These are phyloP conservation scores for Hypoxylon trugodes DNA, from an alignment of 495 filamentous ascomycete species.

Conservation along the genomic window DNA sequence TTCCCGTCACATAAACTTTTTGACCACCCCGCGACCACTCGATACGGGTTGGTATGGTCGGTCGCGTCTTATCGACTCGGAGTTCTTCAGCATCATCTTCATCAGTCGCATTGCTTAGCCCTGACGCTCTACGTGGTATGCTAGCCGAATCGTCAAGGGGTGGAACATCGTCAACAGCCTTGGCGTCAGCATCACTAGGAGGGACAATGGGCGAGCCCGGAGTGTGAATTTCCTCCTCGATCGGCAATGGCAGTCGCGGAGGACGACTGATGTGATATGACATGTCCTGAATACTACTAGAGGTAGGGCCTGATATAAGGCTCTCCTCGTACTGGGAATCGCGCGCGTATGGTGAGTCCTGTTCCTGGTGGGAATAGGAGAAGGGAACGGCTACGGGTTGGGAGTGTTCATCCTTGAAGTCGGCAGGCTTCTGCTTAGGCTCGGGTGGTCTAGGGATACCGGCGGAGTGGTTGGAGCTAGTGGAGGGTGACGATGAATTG, in stretches of 20 bases:
- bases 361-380: slow-evolving; percentile 51
- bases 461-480: slow-evolving; percentile 39
- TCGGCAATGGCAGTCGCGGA: slow-evolving; percentile 87
- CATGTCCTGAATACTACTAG: slow-evolving; percentile 61
- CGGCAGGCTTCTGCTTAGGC: slow-evolving; percentile 48
- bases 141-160: slow-evolving; percentile 58
- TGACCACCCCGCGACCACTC: slow-evolving; percentile 83
- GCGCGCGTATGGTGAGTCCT: slow-evolving; percentile 46
- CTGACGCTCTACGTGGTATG: slow-evolving; percentile 61
- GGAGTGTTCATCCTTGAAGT: slow-evolving; percentile 50
- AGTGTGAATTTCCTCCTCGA: slow-evolving; percentile 85
- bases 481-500: slow-evolving; percentile 48
- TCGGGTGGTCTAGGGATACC: slow-evolving; percentile 29
- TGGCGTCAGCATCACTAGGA: slow-evolving; percentile 65
- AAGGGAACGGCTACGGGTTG: slow-evolving; percentile 64
- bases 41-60: slow-evolving; percentile 79
- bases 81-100: slow-evolving; percentile 82
- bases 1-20: slow-evolving; percentile 95
- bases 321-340: slow-evolving; percentile 49
- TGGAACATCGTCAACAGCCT: slow-evolving; percentile 58
- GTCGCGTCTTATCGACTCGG: slow-evolving; percentile 67
- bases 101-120: slow-evolving; percentile 76
- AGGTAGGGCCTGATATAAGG: slow-evolving; percentile 45
- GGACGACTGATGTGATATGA: slow-evolving; percentile 71
- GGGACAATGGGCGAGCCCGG: slow-evolving; percentile 86